A percentile compares a stretch with the other conserved stretches of the same genome.
These are phyloP conservation scores for Candida sojae DNA, from an alignment of 1,139 yeast genomes.

Conservation along the genomic window DNA sequence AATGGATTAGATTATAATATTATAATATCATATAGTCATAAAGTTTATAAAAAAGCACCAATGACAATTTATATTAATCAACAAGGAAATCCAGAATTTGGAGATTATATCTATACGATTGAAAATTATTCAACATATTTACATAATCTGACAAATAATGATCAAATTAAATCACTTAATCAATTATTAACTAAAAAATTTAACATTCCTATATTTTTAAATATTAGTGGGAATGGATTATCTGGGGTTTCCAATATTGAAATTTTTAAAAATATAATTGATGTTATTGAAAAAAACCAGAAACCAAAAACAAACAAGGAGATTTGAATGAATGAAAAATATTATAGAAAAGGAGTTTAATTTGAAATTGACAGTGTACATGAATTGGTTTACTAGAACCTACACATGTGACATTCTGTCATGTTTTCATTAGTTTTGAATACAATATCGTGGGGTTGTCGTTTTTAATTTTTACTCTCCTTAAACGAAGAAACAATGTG, in stretches of 20 bases:
- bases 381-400: no score
- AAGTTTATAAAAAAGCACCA: constrained; percentile 10
- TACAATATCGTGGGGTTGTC: no score
- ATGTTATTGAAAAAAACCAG: constrained; percentile 1
- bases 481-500: no score
- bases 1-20: constrained; percentile 10
- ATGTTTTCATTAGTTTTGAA: no score
- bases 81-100: constrained; percentile 14
- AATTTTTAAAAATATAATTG: constrained; percentile 7
- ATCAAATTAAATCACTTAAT: constrained; percentile 14
- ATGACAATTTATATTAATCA: constrained; percentile 20
- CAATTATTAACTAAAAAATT: constrained; percentile 17
- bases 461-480: no score
- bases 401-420: no score
- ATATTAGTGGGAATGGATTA: constrained; percentile 11
- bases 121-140: constrained; percentile 16
- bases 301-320: neutral
- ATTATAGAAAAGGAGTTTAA: neutral
- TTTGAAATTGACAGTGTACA: no score
- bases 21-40: constrained; percentile 7
- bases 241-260: constrained; percentile 7
- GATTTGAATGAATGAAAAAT: no score
- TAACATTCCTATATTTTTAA: constrained; percentile 18
- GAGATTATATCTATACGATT: constrained; percentile 21
- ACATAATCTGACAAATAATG: constrained; percentile 9